Conservation (phyloP, 768 basidiomycete genomes). For the Auriscalpium orientale region DNA sequence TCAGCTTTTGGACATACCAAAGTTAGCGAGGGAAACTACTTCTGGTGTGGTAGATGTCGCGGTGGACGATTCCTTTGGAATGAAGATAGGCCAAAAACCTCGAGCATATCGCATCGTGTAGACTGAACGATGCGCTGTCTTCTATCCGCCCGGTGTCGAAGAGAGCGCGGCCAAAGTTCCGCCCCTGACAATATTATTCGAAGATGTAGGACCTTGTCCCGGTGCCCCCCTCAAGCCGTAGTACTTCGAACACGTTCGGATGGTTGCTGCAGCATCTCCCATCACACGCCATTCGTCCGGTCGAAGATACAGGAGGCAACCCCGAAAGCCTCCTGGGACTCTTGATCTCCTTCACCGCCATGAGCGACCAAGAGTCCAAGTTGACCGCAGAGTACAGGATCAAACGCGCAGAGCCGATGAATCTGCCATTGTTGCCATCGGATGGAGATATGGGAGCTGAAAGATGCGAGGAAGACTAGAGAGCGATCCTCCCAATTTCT, state of each 20-base stretch:
- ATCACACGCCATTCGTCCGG: conserved; percentile 95
- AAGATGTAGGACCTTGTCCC: conserved; percentile 99
- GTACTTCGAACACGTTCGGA: conserved; percentile 86
- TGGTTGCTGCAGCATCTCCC: conserved; percentile 95
- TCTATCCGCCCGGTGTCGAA: conserved; percentile 93
- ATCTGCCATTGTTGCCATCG: conserved; percentile 98
- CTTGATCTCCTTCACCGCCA: conserved; percentile 99
- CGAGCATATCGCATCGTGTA: conserved; percentile 97
- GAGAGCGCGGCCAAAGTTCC: conserved; percentile 72
- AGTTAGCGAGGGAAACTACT: conserved; percentile 45
- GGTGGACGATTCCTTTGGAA: conserved; percentile 85
- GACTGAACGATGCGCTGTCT: conserved; percentile 90
- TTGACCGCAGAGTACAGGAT: conserved; percentile 98
- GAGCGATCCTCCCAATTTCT: conserved; percentile 92
- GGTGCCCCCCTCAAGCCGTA: conserved; percentile 91
- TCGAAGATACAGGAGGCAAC: conserved; percentile 77
- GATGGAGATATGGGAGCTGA: conserved; percentile 91
- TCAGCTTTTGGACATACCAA: not conserved
- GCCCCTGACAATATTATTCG: conserved; percentile 96
- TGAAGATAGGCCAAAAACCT: conserved; percentile 91
- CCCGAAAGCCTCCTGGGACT: conserved; percentile 53
- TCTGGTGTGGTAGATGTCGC: conserved; percentile 99
- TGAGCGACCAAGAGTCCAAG: conserved; percentile 88
- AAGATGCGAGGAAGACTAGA: conserved; percentile 88
- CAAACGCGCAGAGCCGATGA: conserved; percentile 98